Conservation (phyloP, 2,329 filamentous ascomycete species). For the Beauveria asiatica region DNA sequence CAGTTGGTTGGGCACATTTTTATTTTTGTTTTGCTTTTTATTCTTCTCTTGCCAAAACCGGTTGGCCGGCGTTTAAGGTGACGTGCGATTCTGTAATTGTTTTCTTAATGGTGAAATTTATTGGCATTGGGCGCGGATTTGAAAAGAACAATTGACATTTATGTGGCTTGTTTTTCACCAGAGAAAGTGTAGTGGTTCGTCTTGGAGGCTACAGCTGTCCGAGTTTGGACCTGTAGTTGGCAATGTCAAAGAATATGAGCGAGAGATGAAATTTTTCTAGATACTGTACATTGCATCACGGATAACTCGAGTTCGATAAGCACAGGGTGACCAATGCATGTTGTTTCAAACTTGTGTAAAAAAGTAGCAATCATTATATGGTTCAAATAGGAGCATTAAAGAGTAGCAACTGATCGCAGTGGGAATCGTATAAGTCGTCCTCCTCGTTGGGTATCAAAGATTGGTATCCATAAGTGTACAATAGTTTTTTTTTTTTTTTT, state of each 20-base stretch:
- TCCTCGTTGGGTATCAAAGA: constrained; percentile 10
- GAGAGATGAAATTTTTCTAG: neutral
- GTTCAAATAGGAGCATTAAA: neutral
- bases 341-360: no score
- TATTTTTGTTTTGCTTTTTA: constrained; percentile 11
- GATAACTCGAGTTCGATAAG: neutral
- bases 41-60: constrained; percentile 2
- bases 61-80: constrained; percentile 10
- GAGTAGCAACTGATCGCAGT: neutral
- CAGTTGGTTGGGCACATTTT: constrained; percentile 9
- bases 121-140: constrained; percentile 7
- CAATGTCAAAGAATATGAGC: neutral
- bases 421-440: neutral
- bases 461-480: constrained; percentile 11
- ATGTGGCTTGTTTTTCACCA: neutral
- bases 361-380: neutral
- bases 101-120: constrained; percentile 1
- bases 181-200: neutral
- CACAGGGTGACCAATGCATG: no score
- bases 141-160: neutral
- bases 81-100: neutral
- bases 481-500: neutral
- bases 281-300: constrained; percentile 9
- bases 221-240: neutral
- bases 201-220: neutral